Base-by-base conservation (phyloP, 352 stramenopile genomes). In the Lagenidium giganteum region DNA sequence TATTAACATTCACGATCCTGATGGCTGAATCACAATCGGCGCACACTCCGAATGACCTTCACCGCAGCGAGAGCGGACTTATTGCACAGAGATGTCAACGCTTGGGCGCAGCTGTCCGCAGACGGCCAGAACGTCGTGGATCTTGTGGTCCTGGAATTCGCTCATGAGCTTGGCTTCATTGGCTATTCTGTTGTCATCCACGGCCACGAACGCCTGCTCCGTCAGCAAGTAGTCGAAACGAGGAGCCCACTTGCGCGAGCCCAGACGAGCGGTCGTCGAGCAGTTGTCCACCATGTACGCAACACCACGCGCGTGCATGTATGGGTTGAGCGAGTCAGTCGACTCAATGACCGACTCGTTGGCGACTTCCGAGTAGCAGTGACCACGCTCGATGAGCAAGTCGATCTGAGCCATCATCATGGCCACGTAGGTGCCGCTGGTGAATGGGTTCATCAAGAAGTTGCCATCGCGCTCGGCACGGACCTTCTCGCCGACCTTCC, bases 201-300 rank as follows among this genome's bases (percentile, higher is more conserved):
- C 78, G 25, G 90, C 84, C 21, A 95, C 96, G 64, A 96, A 98
- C 20, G 95, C 95, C 59, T 98, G 81, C 69, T 99, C 95, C 45
- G 97, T 97, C 49, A 99, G 74, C 58, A 98, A 96, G 87, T 99
- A 99, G 75, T 99, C 95, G 68, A 99, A 99, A 62, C 95, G 84
- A 46, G 95, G 95, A 21, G 95, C 95, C 95, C 95, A 99, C 79
- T 99, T 99, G 49, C 95, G 78, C 32, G 89, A 98, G 59, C 95
- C 95, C 25, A 97, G 95, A 77, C 97, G 96, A 20, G 95, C 95
- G 34, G 95, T 99, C 60, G 96, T 98, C n/a, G 93, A 98, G 84
- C 95, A 99, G 76, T 99, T 99, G 78, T 99, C 95, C 45, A 99
- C 95, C 95, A 99, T 99, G 80, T 98, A 98, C 24, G 95, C 84